Percentiles rank a stretch among this genome's conserved stretches.
Evolutionary conservation across 768 basidiomycete species (phyloP).

Genomic region (Xerocomellus amylosporus): DNA sequence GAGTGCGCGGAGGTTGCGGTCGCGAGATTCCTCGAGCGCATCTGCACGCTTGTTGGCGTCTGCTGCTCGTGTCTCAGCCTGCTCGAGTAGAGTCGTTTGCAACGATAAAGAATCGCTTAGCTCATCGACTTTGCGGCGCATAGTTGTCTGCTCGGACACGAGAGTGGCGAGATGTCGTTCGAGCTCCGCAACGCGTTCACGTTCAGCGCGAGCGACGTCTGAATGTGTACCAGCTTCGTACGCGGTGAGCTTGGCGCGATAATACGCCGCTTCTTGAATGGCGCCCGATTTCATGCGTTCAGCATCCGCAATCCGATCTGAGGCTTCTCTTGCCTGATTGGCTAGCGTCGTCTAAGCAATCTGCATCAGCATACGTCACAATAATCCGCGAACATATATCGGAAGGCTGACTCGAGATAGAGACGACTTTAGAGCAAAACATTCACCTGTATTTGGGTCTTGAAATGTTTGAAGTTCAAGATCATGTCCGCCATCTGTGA

Average conservation of each 20-base stretch:
- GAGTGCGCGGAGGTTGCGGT: constrained; percentile 59
- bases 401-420: background rate
- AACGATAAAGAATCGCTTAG: constrained; percentile 69
- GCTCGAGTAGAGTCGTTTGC: constrained; percentile 73
- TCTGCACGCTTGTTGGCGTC: constrained; percentile 79
- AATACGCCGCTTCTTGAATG: constrained; percentile 91
- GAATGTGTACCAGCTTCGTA: constrained; percentile 65
- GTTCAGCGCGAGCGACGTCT: constrained; percentile 71
- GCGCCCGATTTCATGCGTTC: constrained; percentile 76
- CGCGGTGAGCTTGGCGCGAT: constrained; percentile 90
- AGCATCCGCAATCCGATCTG: constrained; percentile 75
- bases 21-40: constrained; percentile 64
- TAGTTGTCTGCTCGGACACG: constrained; percentile 57
- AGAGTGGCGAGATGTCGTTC: constrained; percentile 66
- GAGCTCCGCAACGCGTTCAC: constrained; percentile 70
- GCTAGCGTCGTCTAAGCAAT: constrained; percentile 58
- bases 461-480: constrained; percentile 83
- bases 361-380: constrained; percentile 8
- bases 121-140: constrained; percentile 71
- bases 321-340: constrained; percentile 72
- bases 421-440: background rate
- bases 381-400: background rate
- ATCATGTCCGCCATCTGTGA: constrained; percentile 65
- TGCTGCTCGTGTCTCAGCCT: constrained; percentile 72
- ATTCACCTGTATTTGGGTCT: constrained; percentile 80